A percentile compares a stretch with the other conserved stretches of the same genome.
Conservation (phyloP, 192 early-diverging fungal species). For the Mortierella alpina region DNA sequence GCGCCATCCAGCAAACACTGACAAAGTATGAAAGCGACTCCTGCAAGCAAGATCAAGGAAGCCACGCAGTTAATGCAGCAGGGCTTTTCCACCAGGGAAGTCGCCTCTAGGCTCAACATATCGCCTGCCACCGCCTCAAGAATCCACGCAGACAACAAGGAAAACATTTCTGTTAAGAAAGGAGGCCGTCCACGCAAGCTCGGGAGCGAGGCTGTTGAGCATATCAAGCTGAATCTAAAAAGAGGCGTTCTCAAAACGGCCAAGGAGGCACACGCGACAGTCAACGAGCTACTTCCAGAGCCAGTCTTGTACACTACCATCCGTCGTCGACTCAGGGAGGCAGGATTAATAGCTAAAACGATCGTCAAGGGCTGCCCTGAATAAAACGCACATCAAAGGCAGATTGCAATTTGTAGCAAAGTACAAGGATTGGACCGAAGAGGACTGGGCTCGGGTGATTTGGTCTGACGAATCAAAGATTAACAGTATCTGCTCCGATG, state of each 20-base stretch:
- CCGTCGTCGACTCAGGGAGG: too few relatives aligned
- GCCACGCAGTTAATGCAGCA: neutral
- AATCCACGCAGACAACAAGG: neutral
- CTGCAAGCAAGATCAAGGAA: neutral
- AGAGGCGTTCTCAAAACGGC: too few relatives aligned
- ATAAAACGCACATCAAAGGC: too few relatives aligned
- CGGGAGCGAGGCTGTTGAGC: neutral
- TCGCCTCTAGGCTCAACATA: neutral
- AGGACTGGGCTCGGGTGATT: slow-evolving; percentile 10
- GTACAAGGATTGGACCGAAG: slow-evolving; percentile 20
- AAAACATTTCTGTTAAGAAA: neutral
- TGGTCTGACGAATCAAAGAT: slow-evolving; percentile 27
- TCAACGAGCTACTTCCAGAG: too few relatives aligned
- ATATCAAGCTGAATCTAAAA: too few relatives aligned
- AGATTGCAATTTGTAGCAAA: too few relatives aligned
- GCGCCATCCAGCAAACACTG: too few relatives aligned
- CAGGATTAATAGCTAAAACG: too few relatives aligned
- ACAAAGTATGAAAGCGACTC: neutral
- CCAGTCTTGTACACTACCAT: too few relatives aligned
- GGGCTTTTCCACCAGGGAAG: neutral
- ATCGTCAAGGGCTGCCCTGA: too few relatives aligned
- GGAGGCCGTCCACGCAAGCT: neutral
- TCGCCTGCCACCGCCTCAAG: neutral
- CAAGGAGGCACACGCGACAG: too few relatives aligned
- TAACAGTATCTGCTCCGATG: slow-evolving; percentile 29